Conservation (phyloP, 129 eudicot species). For the Solidago caesia region DNA sequence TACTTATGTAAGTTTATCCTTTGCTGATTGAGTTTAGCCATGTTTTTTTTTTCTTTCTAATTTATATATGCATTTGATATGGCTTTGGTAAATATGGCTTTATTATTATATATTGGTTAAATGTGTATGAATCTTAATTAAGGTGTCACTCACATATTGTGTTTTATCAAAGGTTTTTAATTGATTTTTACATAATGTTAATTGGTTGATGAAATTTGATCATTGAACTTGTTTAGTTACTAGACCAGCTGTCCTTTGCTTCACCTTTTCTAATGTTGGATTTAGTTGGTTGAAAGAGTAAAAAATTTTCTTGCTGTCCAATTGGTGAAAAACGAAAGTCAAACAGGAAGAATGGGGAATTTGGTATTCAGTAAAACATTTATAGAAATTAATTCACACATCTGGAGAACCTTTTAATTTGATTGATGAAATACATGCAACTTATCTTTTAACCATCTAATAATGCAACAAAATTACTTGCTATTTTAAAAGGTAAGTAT, state of each 20-base stretch:
- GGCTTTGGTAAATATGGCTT: neutral
- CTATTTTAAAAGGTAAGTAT: neutral
- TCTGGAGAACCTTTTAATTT: too few species aligned
- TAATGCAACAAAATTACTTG: too few species aligned
- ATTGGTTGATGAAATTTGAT: neutral
- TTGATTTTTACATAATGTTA: neutral
- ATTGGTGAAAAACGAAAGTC: too few species aligned
- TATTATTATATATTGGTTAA: neutral
- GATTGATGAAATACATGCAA: too few species aligned
- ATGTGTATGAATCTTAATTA: conserved; percentile 15
- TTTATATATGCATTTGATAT: conserved; percentile 11
- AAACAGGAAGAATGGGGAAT: too few species aligned
- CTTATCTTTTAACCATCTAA: too few species aligned
- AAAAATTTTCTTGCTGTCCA: too few species aligned
- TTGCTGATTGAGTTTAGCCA: neutral
- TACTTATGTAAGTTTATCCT: conserved; percentile 68
- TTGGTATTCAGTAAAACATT: too few species aligned
- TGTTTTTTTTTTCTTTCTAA: neutral
- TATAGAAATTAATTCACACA: too few species aligned
- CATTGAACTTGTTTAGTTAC: neutral
- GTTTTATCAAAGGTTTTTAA: neutral
- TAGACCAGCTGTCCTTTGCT: too few species aligned
- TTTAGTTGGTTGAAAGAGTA: too few species aligned
- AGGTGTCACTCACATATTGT: neutral
- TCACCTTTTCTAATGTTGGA: too few species aligned